Conservation (phyloP, 106 monocot genomes). For the Triglochin maritima region DNA sequence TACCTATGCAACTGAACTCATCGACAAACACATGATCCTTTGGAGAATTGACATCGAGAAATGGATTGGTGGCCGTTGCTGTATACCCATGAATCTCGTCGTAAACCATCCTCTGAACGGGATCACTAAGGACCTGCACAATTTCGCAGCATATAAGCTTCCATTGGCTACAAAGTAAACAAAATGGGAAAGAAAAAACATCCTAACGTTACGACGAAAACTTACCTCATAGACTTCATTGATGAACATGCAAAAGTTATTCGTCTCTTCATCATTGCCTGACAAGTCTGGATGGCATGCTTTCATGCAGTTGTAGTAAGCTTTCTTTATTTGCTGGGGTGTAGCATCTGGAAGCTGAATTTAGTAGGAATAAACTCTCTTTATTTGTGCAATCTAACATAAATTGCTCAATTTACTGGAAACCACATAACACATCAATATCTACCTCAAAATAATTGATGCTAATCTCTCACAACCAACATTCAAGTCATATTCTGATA, state of each 20-base stretch:
- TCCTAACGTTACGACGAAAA: background rate
- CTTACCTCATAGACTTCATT: conserved; percentile 84
- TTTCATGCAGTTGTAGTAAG: conserved; percentile 98
- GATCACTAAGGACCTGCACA: conserved; percentile 91
- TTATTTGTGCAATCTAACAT: background rate
- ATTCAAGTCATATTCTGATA: too few species aligned
- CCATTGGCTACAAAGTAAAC: background rate
- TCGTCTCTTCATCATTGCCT: conserved; percentile 74
- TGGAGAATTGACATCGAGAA: conserved; percentile 57
- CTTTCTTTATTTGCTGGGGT: conserved; percentile 88
- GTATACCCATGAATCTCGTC: conserved; percentile 96
- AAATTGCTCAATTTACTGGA: background rate
- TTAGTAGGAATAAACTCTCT: background rate
- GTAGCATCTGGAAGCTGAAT: conserved; percentile 86
- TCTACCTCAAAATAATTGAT: too few species aligned
- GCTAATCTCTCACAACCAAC: too few species aligned
- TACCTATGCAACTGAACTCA: conserved; percentile 99
- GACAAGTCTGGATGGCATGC: conserved; percentile 90
- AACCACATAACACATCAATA: too few species aligned
- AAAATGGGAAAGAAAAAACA: conserved; percentile 19
- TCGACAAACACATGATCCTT: conserved; percentile 94
- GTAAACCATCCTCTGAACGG: conserved; percentile 83
- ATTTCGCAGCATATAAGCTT: conserved; percentile 15
- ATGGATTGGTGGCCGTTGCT: conserved; percentile 77
- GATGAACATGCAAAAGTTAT: conserved; percentile 95